Evolutionary conservation across 495 filamentous ascomycete species (phyloP), one percentile per base, ranked within the genome.

Genomic region (Stereocaulon alpinum): DNA sequence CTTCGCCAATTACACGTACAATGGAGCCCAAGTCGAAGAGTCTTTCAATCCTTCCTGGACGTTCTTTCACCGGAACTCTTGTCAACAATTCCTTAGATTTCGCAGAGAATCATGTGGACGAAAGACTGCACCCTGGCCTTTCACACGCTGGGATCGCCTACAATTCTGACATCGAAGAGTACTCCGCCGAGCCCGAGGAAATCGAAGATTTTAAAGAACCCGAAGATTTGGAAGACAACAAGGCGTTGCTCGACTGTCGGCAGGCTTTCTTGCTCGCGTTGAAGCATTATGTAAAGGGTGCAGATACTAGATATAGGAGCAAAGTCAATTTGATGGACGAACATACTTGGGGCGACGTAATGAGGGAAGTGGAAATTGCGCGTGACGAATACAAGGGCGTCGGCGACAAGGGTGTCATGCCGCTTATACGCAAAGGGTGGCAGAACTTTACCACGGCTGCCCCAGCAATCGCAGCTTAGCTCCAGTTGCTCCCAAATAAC

Each of bases 391-490:
- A 64, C 37, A 57, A 24, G 20, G 58, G 54, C 15, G 54, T 48
- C 7, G 59, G 40, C n/a, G 29, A 49, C 42, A 58, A 55, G 5
- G 62, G 62, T 12, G 56, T 63, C 37, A 45, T 41, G 61, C 59
- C n/a, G 51, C 55, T 24, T 3, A 56, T 63, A 27, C 20, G 49
- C 20, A 30, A 50, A 34, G 43, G 51, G 12, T 55, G 53, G 48
- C 45, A 49, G 7, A 56, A 22, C 9, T 63, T 59, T 20, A 40
- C 42, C n/a, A 40, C 61, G 20, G 61, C 61, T 6, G 56, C 61
- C 24, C 61, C 56, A 10, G 61, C 61, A 53, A 59, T 63, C 14
- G 40, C 59, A 57, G 56, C 56, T 47, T 63, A 56, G 61, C 56
- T 63, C 6, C 37, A 56, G 20, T 56, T 63, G 29, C 24, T 63